phyloP scores from a whole-genome alignment of 192 early-diverging fungal genomes.

The Thoreauomyces humboldtii region DNA sequence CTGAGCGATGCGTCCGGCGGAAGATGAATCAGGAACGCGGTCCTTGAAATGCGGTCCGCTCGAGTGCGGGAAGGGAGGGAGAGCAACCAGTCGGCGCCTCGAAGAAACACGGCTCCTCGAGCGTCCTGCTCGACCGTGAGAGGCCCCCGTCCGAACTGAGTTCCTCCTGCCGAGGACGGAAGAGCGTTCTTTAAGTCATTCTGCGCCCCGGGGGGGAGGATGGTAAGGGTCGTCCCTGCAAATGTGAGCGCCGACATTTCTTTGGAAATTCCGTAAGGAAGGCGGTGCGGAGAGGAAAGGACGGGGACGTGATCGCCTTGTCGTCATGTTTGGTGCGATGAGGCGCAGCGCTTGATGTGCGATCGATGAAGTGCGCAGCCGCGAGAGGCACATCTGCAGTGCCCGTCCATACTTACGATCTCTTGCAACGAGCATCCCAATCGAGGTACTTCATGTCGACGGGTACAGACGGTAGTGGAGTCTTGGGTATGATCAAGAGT shows the following conservation, averaged over 20 bases:
- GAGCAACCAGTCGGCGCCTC: conserved; percentile 3
- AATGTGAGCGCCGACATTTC: conserved; percentile 11
- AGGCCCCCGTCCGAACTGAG: background rate
- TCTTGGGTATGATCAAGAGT: too few species aligned
- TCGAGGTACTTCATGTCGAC: too few species aligned
- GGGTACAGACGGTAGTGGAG: too few species aligned
- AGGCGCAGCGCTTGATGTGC: too few species aligned
- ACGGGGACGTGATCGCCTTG: too few species aligned
- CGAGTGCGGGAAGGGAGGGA: background rate
- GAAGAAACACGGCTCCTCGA: background rate
- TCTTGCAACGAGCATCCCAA: too few species aligned
- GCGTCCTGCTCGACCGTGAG: background rate
- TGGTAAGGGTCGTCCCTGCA: background rate
- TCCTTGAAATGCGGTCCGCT: background rate
- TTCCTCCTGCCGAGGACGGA: background rate
- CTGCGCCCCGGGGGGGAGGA: conserved; percentile 6
- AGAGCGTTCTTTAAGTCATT: background rate
- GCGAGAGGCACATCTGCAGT: too few species aligned
- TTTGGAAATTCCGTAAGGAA: background rate
- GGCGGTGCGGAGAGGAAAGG: background rate
- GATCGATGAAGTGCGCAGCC: too few species aligned
- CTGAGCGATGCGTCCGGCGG: conserved; percentile 1
- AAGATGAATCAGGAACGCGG: background rate
- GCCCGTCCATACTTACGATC: too few species aligned
- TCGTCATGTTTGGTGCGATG: too few species aligned